Conservation (phyloP, 2,329 filamentous ascomycete genomes). For the Amylocarpus encephaloides region DNA sequence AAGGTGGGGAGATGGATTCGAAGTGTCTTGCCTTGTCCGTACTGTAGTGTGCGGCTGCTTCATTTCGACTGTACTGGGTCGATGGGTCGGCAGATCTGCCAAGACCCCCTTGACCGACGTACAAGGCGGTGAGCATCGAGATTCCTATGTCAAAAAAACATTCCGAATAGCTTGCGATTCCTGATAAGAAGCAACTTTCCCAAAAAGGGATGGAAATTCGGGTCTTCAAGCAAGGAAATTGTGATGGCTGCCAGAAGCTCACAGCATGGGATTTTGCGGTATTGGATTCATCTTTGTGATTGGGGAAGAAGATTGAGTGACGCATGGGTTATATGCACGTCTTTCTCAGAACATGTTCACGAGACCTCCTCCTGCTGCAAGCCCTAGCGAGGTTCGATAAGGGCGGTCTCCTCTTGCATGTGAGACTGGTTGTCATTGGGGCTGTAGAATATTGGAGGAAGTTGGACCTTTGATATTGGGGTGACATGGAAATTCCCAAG, state of each 20-base stretch:
- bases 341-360: not conserved
- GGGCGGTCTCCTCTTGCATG: not conserved
- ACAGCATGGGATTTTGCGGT: not conserved
- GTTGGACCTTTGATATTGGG: not conserved
- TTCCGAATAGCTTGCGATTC: no score
- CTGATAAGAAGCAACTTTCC: no score
- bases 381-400: not conserved
- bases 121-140: no score
- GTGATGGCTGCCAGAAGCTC: not conserved
- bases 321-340: not conserved
- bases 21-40: no score
- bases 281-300: not conserved
- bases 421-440: not conserved
- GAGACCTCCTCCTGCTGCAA: not conserved
- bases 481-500: not conserved
- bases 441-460: not conserved
- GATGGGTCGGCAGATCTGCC: no score
- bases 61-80: no score
- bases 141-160: no score
- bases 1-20: slow-evolving; percentile 1
- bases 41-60: no score
- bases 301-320: not conserved
- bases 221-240: no score
- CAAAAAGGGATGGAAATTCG: no score
- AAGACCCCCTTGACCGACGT: no score